Conservation (phyloP, 257 asterid genomes). For the Osmanthus fragrans region DNA sequence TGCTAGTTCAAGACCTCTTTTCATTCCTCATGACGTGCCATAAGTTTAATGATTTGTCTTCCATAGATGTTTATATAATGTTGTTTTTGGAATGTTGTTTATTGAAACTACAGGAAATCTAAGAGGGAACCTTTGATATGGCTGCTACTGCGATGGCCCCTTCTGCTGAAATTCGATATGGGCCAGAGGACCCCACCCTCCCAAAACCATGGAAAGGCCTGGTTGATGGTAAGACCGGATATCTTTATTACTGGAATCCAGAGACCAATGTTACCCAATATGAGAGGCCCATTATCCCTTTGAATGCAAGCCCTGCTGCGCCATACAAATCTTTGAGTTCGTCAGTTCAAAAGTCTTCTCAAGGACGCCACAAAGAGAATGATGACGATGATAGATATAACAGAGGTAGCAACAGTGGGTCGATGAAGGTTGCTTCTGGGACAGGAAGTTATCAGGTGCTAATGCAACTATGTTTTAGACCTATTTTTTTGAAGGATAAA, state of each 20-base stretch:
- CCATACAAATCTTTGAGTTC: conserved; percentile 61
- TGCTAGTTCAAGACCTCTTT: not conserved
- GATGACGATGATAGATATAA: conserved; percentile 41
- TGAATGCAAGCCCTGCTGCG: conserved; percentile 38
- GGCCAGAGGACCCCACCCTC: conserved; percentile 96
- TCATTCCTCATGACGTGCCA: not conserved
- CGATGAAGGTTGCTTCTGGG: conserved; percentile 40
- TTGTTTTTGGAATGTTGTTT: not conserved
- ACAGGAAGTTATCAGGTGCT: conserved; percentile 51
- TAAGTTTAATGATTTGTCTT: not conserved
- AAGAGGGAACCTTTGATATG: conserved; percentile 44
- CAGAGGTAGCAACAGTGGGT: conserved; percentile 52
- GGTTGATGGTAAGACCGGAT: conserved; percentile 85
- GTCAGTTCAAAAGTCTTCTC: conserved; percentile 60
- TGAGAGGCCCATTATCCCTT: conserved; percentile 68
- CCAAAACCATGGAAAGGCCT: conserved; percentile 97
- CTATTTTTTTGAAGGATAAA: not conserved
- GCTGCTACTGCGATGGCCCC: conserved; percentile 47
- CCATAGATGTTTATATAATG: too few relatives aligned
- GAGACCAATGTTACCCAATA: conserved; percentile 92
- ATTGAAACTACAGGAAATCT: conserved; percentile 28
- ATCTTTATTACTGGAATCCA: conserved; percentile 93
- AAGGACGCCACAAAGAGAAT: conserved; percentile 32
- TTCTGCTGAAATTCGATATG: conserved; percentile 62
- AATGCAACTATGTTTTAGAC: not conserved